Evolutionary conservation across 106 monocot species (phyloP).

Genomic region (Hemerocallis citrina): DNA sequence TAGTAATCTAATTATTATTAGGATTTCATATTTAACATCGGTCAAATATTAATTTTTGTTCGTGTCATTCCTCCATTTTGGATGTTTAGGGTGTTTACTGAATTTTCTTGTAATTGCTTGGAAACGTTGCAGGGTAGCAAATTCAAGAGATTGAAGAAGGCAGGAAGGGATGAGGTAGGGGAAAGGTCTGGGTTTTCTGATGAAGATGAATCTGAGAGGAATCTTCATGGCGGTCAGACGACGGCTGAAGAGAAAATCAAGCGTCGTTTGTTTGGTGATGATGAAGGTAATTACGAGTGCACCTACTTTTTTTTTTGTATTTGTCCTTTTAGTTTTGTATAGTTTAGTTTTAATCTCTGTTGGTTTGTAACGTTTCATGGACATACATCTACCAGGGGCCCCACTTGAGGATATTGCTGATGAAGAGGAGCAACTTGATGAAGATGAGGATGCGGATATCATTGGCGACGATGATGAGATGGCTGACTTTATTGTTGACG

Average conservation of each 20-base stretch:
- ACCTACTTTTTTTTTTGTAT: background rate
- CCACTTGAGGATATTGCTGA: slow-evolving; percentile 92
- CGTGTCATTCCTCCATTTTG: background rate
- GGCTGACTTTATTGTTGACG: slow-evolving; percentile 96
- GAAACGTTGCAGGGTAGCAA: slow-evolving; percentile 45
- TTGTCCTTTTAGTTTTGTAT: background rate
- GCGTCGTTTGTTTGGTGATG: slow-evolving; percentile 82
- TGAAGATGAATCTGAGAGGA: slow-evolving; percentile 66
- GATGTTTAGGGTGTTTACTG: background rate
- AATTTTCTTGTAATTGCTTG: slow-evolving; percentile 3
- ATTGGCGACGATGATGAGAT: slow-evolving; percentile 92
- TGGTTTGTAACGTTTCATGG: background rate
- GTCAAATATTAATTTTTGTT: background rate
- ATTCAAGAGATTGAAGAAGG: slow-evolving; percentile 95
- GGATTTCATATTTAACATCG: background rate
- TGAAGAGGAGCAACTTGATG: slow-evolving; percentile 81
- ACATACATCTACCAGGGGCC: slow-evolving; percentile 24
- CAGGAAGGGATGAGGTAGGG: slow-evolving; percentile 50
- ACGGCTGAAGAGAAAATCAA: slow-evolving; percentile 91
- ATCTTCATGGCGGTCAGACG: slow-evolving; percentile 30
- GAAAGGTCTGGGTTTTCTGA: slow-evolving; percentile 75
- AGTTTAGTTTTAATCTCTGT: background rate
- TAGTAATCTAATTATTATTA: background rate
- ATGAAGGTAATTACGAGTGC: slow-evolving; percentile 52
- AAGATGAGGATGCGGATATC: slow-evolving; percentile 73